These are phyloP conservation scores for Annona squamosa DNA, from an alignment of 164 flowering plant genomes.

Conservation along the genomic window DNA sequence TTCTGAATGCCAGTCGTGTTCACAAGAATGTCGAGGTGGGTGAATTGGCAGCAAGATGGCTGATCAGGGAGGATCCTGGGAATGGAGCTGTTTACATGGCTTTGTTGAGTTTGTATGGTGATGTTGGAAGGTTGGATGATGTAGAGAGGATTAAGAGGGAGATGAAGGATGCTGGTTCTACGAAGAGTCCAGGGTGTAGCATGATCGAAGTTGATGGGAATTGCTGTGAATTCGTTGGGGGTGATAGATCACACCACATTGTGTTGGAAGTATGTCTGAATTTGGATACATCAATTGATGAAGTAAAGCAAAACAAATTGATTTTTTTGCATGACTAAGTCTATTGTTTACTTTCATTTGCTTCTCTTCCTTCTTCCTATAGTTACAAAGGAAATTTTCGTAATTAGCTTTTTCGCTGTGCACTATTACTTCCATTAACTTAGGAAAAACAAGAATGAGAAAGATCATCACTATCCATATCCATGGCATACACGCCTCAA, in stretches of 20 bases:
- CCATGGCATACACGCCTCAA: too few relatives aligned
- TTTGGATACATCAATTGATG: slow-evolving; percentile 12
- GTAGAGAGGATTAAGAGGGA: slow-evolving; percentile 25
- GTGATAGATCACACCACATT: slow-evolving; percentile 22
- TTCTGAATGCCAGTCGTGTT: slow-evolving; percentile 29
- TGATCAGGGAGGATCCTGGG: slow-evolving; percentile 24
- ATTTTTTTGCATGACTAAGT: slow-evolving; percentile 1
- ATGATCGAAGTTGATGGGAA: slow-evolving; percentile 28
- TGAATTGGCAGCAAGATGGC: slow-evolving; percentile 19
- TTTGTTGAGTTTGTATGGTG: slow-evolving; percentile 26
- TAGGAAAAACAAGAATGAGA: too few relatives aligned
- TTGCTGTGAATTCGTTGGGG: slow-evolving; percentile 27
- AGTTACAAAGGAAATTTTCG: too few relatives aligned
- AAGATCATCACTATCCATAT: too few relatives aligned
- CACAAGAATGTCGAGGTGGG: slow-evolving; percentile 23
- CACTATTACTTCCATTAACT: too few relatives aligned
- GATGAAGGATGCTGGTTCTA: slow-evolving; percentile 26
- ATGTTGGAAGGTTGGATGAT: slow-evolving; percentile 24
- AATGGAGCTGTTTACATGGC: slow-evolving; percentile 29
- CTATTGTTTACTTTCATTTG: neutral
- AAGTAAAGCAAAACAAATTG: slow-evolving; percentile 5
- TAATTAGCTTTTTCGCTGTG: too few relatives aligned
- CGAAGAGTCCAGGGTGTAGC: slow-evolving; percentile 37
- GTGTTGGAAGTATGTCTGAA: slow-evolving; percentile 20
- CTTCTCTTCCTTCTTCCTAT: neutral